phyloP scores from a whole-genome alignment of 2,329 filamentous ascomycete species.

The Trichophyton benhamiae region DNA sequence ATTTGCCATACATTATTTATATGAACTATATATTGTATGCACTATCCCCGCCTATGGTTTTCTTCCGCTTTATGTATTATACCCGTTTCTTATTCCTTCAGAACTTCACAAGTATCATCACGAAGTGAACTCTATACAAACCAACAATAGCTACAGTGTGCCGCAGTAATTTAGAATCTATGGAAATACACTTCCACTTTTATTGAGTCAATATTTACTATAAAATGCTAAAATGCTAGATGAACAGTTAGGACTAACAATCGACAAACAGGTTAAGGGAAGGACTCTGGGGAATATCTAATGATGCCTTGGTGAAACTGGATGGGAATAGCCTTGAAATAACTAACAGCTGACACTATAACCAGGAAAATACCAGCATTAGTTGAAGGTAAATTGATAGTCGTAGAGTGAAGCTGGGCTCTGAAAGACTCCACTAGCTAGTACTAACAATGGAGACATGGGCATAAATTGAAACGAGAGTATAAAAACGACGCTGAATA shows the following conservation, averaged over 20 bases:
- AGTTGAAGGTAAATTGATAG: neutral
- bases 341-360: neutral
- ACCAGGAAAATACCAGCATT: neutral
- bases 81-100: too few species aligned
- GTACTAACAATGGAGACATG: neutral
- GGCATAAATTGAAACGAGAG: neutral
- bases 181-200: too few species aligned
- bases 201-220: neutral
- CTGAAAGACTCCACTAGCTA: neutral
- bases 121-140: too few species aligned
- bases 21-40: too few species aligned
- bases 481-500: neutral
- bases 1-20: too few species aligned
- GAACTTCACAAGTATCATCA: too few species aligned
- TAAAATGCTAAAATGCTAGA: neutral
- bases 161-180: too few species aligned
- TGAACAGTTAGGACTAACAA: neutral
- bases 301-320: neutral
- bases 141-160: too few species aligned
- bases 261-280: neutral
- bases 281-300: neutral
- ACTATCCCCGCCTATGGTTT: too few species aligned
- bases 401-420: neutral
- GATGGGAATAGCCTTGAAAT: neutral
- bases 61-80: too few species aligned